Evolutionary conservation across 768 basidiomycete genomes (phyloP), one percentile per base, ranked within the genome.

Genomic region (Trametes coccinea): DNA sequence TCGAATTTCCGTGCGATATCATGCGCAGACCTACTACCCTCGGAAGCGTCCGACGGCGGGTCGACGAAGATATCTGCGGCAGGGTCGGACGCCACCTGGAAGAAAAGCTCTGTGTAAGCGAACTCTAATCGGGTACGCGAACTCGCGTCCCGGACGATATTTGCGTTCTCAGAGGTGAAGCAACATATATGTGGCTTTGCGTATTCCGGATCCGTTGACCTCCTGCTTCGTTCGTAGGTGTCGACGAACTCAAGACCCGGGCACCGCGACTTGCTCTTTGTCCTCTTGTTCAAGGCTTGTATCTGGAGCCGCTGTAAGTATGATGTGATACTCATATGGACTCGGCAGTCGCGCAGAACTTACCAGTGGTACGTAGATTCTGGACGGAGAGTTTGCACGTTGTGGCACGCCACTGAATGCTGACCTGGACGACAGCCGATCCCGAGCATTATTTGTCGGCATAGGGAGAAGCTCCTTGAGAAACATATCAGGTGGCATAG

Each of bases 21-120:
- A 31, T 52, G 54, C 2, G 16, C 31, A 3, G 10, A 5, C 5
- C 2, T 22, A n/a, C n/a, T n/a, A n/a, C n/a, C n/a, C n/a, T 22
- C 22, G 22, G 31, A 1, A 39, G 5, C 30, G 13, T 46, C n/a
- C 0, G 17, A 17, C 17, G 29, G 1, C 1, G 54, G 56, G 16
- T 65, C 64, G 7, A 17, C 14, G 53, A 65, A 65, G 53, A 52
- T 59, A 40, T 65, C 60, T n/a, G 13, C 14, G 5, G 46, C 14
- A 7, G 56, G 14, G 33, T 44, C 31, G 6, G 55, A 50, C 29
- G 54, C 16, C 17, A 62, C 43, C 6, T 65, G 44, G 16, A 65
- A 48, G 49, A 65, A 65, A 5, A 65, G 30, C 34, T 65, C 64
- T 1, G 57, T 49, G 33, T 59, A 55, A 7, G 51, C 56, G 10